These are phyloP conservation scores for Tolypocladium pustulatum DNA, from an alignment of 2,329 filamentous ascomycete species.

Conservation along the genomic window DNA sequence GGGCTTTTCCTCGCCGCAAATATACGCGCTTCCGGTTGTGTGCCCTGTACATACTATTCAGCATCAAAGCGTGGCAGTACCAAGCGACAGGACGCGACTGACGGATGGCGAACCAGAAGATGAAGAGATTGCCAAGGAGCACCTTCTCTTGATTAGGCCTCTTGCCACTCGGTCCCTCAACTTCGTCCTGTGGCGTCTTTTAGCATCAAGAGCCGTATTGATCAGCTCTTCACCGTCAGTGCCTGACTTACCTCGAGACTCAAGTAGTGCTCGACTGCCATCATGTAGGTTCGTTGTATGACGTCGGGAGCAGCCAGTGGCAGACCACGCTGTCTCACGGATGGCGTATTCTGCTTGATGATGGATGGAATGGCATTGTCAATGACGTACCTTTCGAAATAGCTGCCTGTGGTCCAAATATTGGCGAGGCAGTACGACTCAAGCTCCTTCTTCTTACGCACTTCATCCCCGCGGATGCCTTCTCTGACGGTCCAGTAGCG, in stretches of 20 bases:
- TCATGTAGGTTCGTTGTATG: conserved; percentile 12
- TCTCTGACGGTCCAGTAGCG: conserved; percentile 25
- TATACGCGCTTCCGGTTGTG: conserved; percentile 31
- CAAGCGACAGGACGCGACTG: conserved; percentile 11
- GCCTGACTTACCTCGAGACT: conserved; percentile 10
- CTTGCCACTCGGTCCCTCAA: not conserved
- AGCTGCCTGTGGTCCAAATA: conserved; percentile 20
- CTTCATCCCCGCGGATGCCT: conserved; percentile 8
- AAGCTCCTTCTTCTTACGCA: conserved; percentile 19
- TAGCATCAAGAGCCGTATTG: not conserved
- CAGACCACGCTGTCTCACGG: not conserved
- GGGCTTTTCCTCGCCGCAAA: conserved; percentile 28
- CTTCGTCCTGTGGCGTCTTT: not conserved
- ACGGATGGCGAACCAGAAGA: conserved; percentile 37
- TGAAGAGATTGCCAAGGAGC: conserved; percentile 30
- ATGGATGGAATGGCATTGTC: conserved; percentile 16
- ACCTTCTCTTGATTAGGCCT: conserved; percentile 14
- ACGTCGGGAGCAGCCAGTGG: not conserved
- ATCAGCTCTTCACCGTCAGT: too few relatives aligned
- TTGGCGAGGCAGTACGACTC: conserved; percentile 29
- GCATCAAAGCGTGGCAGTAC: not conserved
- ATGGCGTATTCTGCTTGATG: conserved; percentile 9
- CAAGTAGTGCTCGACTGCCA: conserved; percentile 10
- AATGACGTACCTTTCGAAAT: conserved; percentile 26
- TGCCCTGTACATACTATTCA: conserved; percentile 22